Evolutionary conservation across 192 early-diverging fungal genomes (phyloP), one percentile per base, ranked within the genome.

Genomic region (Coemansia sp.): DNA sequence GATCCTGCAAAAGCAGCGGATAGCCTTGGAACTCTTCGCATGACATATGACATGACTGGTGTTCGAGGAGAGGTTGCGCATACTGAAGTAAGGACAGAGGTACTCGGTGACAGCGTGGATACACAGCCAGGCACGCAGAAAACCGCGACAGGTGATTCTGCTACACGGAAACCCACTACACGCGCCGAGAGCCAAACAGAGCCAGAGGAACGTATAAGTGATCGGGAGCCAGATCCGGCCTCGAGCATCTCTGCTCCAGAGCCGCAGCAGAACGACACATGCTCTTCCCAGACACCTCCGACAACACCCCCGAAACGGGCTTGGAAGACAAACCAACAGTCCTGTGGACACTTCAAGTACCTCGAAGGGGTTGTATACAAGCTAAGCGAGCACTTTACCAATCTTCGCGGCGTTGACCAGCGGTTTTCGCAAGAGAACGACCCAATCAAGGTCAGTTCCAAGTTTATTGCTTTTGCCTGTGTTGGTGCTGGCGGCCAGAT

Each of bases 401-500:
- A 85, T 72, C 65, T 93, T n/a, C 57, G 29, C 19, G 57, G 68
- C 23, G 57, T 67, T 10, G 65, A 80, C 42, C 37, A 58, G 48
- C 56, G 67, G 27, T 67, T 82, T 28, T 67, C 71, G 9, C 72
- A 68, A 44, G 70, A 72, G 25, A 72, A 65, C 20, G 63, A 75
- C 28, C 57, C 65, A 2, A 41, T 65, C 22, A 59, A 86, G 74
- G 79, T 75, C 1, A 90, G 85, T 47, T 30, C 58, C 45, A 83
- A 73, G 57, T 89, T 84, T 34, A 68, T 94, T 44, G 90, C 91
- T 0, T 81, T 93, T 22, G 84, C 91, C 14, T 74, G 92, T 38
- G 60, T 77, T 15, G 94, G 93, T 20, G 77, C 86, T 29, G 94
- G 94, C 22, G 94, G 94, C 19, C 83, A 91, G 57, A 58, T 97